Base-by-base conservation (phyloP, 495 filamentous ascomycete genomes). In the Neurospora sp. region DNA sequence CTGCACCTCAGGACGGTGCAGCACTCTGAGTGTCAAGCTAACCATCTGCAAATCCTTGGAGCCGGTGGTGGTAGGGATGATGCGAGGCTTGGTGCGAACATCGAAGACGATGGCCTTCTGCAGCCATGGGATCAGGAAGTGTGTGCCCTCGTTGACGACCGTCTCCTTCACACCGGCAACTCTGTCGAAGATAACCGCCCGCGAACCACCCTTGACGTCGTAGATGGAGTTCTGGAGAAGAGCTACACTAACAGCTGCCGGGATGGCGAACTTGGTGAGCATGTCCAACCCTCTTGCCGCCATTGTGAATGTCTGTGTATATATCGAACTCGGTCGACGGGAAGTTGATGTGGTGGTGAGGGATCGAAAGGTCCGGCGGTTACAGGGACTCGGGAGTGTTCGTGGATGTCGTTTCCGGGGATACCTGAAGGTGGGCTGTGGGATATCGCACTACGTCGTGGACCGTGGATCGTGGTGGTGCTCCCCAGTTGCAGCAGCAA, bases 11-110 rank as follows among this genome's bases (percentile, higher is more conserved):
- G 96, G 96, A 74, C 96, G 88, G 85, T 98, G 96, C 81, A 99
- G 84, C 72, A 99, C 96, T 78, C 96, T 90, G 77, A 99, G 86
- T 41, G 96, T 99, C 88, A 99, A 88, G 88, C 93, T 97, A 81
- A 99, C 96, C 96, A 99, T 99, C 89, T 99, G 96, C 84, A 99
- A 82, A 85, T 99, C 96, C 89, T 99, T 99, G 87, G 91, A 94
- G 72, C 96, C 96, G 12, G 96, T 99, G 16, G 95, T 98, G n/a
- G 96, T 99, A 18, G 90, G 91, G 84, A 99, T 98, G 80, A 95
- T 97, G 77, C 96, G 88, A 69, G 96, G 96, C 88, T 96, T 96
- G 59, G 96, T 98, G 74, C 96, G 93, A 74, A 99, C 96, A 86
- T 99, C 96, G 85, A 96, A 99, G 82, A 97, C 86, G 83, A 99